Conservation (phyloP, 2,329 filamentous ascomycete species). For the Aspergillus proliferans region DNA sequence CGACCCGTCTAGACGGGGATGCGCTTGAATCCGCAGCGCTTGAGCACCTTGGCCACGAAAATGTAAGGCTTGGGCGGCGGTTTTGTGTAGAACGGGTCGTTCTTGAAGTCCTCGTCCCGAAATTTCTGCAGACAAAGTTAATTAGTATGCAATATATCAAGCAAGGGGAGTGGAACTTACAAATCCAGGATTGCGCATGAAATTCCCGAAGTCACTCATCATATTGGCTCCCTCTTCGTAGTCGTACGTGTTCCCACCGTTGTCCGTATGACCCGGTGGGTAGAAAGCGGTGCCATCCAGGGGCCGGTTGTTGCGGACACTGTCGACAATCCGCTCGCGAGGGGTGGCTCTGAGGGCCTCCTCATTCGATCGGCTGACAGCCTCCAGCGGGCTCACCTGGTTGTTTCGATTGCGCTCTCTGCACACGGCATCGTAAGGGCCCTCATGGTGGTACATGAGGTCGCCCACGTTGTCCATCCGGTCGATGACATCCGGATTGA, state of each 20-base stretch:
- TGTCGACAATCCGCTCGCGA: conserved; percentile 67
- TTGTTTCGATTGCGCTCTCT: conserved; percentile 64
- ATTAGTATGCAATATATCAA: background rate
- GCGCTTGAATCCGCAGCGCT: too few relatives aligned
- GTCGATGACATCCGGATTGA: conserved; percentile 73
- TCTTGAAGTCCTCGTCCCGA: conserved; percentile 35
- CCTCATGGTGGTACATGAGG: conserved; percentile 75
- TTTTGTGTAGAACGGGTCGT: conserved; percentile 33
- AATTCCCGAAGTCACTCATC: conserved; percentile 63
- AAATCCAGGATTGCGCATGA: conserved; percentile 66
- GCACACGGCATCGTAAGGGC: conserved; percentile 80
- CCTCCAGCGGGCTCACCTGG: conserved; percentile 65
- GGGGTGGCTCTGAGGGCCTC: conserved; percentile 79
- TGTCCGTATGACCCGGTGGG: conserved; percentile 66
- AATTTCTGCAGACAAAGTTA: conserved; percentile 28
- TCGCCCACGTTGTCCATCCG: conserved; percentile 62
- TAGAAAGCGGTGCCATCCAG: conserved; percentile 72
- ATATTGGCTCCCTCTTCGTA: conserved; percentile 85
- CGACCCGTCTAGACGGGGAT: too few relatives aligned
- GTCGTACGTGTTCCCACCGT: conserved; percentile 62
- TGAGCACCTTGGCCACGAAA: conserved; percentile 16
- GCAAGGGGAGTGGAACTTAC: conserved; percentile 46
- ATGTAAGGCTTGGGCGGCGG: conserved; percentile 24
- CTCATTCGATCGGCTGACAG: conserved; percentile 64
- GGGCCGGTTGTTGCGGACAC: conserved; percentile 65